Base-by-base conservation (phyloP, 1,139 yeast genomes). In the Protomyces arabidopsidicola region DNA sequence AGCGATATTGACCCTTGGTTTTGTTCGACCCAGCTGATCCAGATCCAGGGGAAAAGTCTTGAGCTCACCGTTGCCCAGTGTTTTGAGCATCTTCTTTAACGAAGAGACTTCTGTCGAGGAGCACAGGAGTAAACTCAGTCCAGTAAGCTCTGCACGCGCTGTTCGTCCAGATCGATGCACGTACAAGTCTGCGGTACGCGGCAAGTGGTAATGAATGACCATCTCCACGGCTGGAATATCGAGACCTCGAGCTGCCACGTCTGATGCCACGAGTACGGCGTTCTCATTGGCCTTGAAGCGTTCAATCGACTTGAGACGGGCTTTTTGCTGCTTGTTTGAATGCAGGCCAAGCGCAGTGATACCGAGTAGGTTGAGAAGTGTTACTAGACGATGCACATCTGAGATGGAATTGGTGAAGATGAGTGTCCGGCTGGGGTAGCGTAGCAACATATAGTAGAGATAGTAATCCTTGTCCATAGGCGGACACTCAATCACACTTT, bases 91-190 rank as follows among this genome's bases (percentile, higher is more conserved):
- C 53, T 63, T 60, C 42, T 58, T 55, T 24, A 70, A 50, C 20
- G 67, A 64, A 8, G 64, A 36, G 22, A 55, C 73, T 73, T 93
- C 99, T 68, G 88, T 91, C 14, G 98, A 97, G 2, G 97, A 88
- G 71, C 97, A 90, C 65, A 93, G 79, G 82, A 90, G 85, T 48
- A 95, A 86, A 1, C 97, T 87, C 20, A 93, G 96, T 79, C 99
- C 99, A 73, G 89, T 95, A 63, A 82, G 83, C 0, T 95, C 93
- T 1, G 96, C 97, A 79, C 99, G 87, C 0, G 96, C 98, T 22
- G 98, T 95, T 81, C 99, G 85, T 67, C 99, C 99, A 1, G 97
- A 89, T 74, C 99, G 82, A 76, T 93, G 99, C 68, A 93, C 86
- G 73, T 93, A 93, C 64, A 90, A 85, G 73, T 95, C 98, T 0